Conservation (phyloP, 2,329 filamentous ascomycete species). For the Akanthomyces lecanii region DNA sequence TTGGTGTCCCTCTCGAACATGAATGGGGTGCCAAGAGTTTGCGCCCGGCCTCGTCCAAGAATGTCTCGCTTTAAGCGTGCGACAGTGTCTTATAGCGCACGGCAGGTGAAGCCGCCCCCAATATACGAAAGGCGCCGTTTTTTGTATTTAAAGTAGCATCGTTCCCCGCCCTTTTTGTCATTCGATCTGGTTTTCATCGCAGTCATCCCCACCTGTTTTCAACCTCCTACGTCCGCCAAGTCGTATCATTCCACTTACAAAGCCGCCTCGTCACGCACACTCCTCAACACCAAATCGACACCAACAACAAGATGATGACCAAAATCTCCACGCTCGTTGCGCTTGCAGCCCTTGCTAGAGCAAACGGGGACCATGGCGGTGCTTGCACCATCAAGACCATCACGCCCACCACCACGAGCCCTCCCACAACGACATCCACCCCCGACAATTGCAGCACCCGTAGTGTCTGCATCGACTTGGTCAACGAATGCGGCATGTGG, state of each 20-base stretch:
- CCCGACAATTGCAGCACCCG: conserved; percentile 24
- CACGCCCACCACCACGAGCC: neutral
- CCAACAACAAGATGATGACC: conserved; percentile 1
- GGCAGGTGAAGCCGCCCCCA: neutral
- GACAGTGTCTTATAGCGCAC: neutral
- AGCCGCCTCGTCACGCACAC: neutral
- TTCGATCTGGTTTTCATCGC: too few species aligned
- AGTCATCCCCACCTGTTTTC: neutral
- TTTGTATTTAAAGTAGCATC: neutral
- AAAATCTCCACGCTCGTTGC: neutral
- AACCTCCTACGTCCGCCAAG: neutral
- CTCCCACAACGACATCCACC: neutral
- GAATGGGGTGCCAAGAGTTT: neutral
- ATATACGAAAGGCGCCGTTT: neutral
- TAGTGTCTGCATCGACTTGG: conserved; percentile 24
- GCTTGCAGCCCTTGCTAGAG: conserved; percentile 14
- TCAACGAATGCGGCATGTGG: conserved; percentile 25
- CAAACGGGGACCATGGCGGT: neutral
- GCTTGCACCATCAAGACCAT: conserved; percentile 21
- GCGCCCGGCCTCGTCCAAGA: neutral
- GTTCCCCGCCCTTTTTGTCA: neutral
- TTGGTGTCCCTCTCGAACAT: too few species aligned
- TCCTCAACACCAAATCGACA: neutral
- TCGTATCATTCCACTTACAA: too few species aligned
- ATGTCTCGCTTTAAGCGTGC: conserved; percentile 6